A percentile compares a stretch with the other conserved stretches of the same genome.
Evolutionary conservation across 2,329 filamentous ascomycete species (phyloP).

Genomic region (Trichoderma koningiopsis): DNA sequence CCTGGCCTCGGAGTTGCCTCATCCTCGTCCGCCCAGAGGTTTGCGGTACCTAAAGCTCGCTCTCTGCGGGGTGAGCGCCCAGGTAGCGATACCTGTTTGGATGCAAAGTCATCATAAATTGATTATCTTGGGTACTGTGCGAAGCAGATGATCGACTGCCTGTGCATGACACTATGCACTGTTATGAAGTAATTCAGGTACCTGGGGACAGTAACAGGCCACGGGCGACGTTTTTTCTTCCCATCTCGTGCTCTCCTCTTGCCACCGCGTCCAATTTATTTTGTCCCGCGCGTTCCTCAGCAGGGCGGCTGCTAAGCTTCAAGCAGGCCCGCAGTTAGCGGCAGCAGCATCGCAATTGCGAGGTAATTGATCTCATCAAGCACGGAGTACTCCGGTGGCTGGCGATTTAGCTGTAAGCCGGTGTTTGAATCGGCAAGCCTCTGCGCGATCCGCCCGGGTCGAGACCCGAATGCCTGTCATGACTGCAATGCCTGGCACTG

Average conservation of each 20-base stretch:
- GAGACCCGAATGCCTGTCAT: slow-evolving; percentile 7
- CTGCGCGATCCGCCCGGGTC: slow-evolving; percentile 15
- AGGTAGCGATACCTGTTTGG: background rate
- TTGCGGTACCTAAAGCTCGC: background rate
- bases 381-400: slow-evolving; percentile 10
- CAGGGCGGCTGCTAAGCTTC: background rate
- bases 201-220: background rate
- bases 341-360: background rate
- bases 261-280: background rate
- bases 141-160: background rate
- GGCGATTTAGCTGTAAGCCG: background rate
- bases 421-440: slow-evolving; percentile 5
- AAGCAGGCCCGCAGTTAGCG: too few relatives aligned
- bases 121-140: background rate
- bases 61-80: background rate
- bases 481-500: background rate
- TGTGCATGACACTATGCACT: background rate
- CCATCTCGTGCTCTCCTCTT: background rate
- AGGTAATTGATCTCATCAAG: background rate
- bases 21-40: background rate
- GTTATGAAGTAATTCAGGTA: background rate
- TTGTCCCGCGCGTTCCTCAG: background rate
- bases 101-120: background rate
- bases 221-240: background rate
- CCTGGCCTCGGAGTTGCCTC: background rate